These are phyloP conservation scores for Trichophyton rubrum DNA, from an alignment of 2,329 filamentous ascomycete species.

Conservation along the genomic window DNA sequence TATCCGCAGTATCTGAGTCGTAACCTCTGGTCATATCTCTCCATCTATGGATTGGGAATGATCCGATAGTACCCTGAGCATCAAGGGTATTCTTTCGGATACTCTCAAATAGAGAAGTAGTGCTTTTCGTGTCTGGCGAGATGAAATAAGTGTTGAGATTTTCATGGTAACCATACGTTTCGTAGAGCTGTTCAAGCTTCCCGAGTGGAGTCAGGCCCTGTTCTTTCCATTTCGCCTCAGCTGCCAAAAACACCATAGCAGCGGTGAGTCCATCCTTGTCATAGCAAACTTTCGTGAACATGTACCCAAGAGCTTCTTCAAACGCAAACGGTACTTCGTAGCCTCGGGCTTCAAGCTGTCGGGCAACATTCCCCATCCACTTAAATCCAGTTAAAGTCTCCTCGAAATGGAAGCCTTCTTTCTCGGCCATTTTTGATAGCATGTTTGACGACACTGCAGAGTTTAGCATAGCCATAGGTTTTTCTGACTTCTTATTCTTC, in stretches of 20 bases:
- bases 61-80: conserved; percentile 37
- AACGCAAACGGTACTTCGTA: conserved; percentile 47
- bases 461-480: conserved; percentile 43
- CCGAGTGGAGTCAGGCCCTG: conserved; percentile 44
- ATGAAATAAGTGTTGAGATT: conserved; percentile 53
- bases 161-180: conserved; percentile 48
- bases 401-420: conserved; percentile 44
- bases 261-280: conserved; percentile 55
- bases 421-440: conserved; percentile 44
- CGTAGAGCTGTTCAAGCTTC: conserved; percentile 46
- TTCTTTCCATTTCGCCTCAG: conserved; percentile 38
- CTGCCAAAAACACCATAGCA: conserved; percentile 46
- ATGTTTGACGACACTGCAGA: conserved; percentile 54
- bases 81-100: conserved; percentile 38
- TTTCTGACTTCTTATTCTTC: conserved; percentile 20
- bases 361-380: conserved; percentile 52
- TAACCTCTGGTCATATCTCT: conserved; percentile 49
- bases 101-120: conserved; percentile 41
- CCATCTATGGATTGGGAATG: conserved; percentile 44
- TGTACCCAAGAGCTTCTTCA: conserved; percentile 55
- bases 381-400: conserved; percentile 57
- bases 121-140: conserved; percentile 43
- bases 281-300: conserved; percentile 50
- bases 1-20: conserved; percentile 43
- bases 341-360: conserved; percentile 38